Base-by-base conservation (phyloP, 106 monocot genomes). In the Narthecium ossifragum region DNA sequence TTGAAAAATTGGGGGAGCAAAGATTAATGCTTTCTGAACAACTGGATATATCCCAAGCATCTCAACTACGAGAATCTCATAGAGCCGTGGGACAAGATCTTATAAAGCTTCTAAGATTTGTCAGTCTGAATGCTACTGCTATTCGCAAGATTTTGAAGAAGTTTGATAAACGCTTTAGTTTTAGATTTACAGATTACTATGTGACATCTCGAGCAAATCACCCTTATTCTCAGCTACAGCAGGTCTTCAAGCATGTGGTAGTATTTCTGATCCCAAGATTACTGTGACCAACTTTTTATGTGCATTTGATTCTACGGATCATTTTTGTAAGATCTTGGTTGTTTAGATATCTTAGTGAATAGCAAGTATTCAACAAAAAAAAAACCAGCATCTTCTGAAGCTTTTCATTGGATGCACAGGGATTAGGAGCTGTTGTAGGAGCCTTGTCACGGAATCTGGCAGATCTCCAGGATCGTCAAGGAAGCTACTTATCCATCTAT, bases 201-300 rank as follows among this genome's bases (percentile, higher is more conserved):
- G 51, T 96, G 60, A 66, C 80, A 17, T 84, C 84, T 62, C 75
- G 96, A 57, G 80, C 90, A 61, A 80, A 96, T 61, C 96, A 96
- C 73, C 96, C 96, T 37, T 96, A 96, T 66, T 96, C 96, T 60
- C 96, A 96, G 74, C 69, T 96, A 11, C 90, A 96, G 23, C 96
- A 96, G 70, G 74, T 96, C 59, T 90, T 96, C 63, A 96, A 96
- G 67, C 86, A 90, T 60, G 96, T 96, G 96, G 96, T 96, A 96
- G 64, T 65, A 14, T 46, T 37, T 20, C 34, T 57, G n/a, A n/a
- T n/a, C n/a, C n/a, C n/a, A n/a, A n/a, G n/a, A n/a, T n/a, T n/a
- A n/a, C n/a, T n/a, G n/a, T n/a, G n/a, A n/a, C n/a, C n/a, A n/a
- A n/a, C n/a, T n/a, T n/a, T n/a, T n/a, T n/a, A n/a, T n/a, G n/a